phyloP scores from a whole-genome alignment of 176 grass and related monocot species.

The Puya raimondii region DNA sequence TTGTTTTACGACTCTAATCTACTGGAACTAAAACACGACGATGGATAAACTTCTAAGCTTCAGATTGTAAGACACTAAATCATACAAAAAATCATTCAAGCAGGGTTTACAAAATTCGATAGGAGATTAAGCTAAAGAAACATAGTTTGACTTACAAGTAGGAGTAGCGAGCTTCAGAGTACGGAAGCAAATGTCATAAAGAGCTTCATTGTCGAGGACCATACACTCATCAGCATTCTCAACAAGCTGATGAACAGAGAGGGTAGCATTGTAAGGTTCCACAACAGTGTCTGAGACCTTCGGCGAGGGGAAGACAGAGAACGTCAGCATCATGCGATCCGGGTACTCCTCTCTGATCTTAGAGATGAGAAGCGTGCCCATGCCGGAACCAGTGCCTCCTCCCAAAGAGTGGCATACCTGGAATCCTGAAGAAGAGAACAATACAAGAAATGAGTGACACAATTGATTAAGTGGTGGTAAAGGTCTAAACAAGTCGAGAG shows the following conservation, averaged over 20 bases:
- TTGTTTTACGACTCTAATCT: too few relatives aligned
- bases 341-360: conserved; percentile 89
- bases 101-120: not conserved
- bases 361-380: conserved; percentile 79
- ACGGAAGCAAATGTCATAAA: conserved; percentile 88
- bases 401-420: conserved; percentile 82
- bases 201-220: conserved; percentile 78
- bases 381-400: conserved; percentile 71
- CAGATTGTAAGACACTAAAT: not conserved
- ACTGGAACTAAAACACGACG: too few relatives aligned
- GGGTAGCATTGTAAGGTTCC: conserved; percentile 76
- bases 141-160: conserved; percentile 37
- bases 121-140: not conserved
- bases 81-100: too few relatives aligned
- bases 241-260: conserved; percentile 79
- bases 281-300: conserved; percentile 84
- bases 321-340: conserved; percentile 88
- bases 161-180: conserved; percentile 67
- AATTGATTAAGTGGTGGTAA: not conserved
- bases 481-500: not conserved
- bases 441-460: not conserved
- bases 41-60: too few relatives aligned
- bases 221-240: conserved; percentile 88
- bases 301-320: conserved; percentile 79
- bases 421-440: conserved; percentile 40